Conservation (phyloP, 2,329 filamentous ascomycete genomes). For the Colletotrichum melonis region DNA sequence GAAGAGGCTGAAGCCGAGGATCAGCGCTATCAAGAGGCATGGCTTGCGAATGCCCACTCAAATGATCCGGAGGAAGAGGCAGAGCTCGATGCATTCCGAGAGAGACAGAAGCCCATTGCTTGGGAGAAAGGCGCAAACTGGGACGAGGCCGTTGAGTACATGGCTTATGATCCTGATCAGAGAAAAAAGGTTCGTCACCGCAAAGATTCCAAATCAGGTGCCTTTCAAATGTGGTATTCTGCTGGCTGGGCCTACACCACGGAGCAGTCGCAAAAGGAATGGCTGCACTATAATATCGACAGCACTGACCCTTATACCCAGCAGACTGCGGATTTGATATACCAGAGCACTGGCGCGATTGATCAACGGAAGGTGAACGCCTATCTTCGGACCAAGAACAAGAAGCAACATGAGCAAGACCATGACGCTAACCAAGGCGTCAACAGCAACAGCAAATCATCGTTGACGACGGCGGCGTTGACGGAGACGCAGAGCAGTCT, state of each 20-base stretch:
- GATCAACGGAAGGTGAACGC: slow-evolving; percentile 41
- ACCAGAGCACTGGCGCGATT: slow-evolving; percentile 30
- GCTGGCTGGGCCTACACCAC: slow-evolving; percentile 13
- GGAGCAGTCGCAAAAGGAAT: slow-evolving; percentile 20
- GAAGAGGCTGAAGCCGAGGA: background rate
- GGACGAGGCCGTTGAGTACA: slow-evolving; percentile 10
- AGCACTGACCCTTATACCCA: slow-evolving; percentile 21
- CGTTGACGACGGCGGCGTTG: slow-evolving; percentile 29
- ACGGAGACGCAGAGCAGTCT: slow-evolving; percentile 36
- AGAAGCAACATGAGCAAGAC: background rate
- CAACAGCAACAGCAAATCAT: slow-evolving; percentile 9
- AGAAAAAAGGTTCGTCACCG: slow-evolving; percentile 14
- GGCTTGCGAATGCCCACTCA: background rate
- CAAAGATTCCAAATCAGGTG: slow-evolving; percentile 21
- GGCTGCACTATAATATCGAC: slow-evolving; percentile 33
- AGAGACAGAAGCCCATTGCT: slow-evolving; percentile 15
- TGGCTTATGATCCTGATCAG: slow-evolving; percentile 22
- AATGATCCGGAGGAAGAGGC: slow-evolving; percentile 5
- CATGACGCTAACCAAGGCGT: slow-evolving; percentile 1
- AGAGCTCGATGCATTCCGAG: slow-evolving; percentile 5
- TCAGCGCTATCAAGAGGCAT: background rate
- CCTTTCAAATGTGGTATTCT: slow-evolving; percentile 16
- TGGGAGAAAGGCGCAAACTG: slow-evolving; percentile 27
- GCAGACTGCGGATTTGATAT: slow-evolving; percentile 37
- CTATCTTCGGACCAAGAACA: slow-evolving; percentile 37